Evolutionary conservation across 768 basidiomycete genomes (phyloP).

Genomic region (Nevesoporus exiguus): DNA sequence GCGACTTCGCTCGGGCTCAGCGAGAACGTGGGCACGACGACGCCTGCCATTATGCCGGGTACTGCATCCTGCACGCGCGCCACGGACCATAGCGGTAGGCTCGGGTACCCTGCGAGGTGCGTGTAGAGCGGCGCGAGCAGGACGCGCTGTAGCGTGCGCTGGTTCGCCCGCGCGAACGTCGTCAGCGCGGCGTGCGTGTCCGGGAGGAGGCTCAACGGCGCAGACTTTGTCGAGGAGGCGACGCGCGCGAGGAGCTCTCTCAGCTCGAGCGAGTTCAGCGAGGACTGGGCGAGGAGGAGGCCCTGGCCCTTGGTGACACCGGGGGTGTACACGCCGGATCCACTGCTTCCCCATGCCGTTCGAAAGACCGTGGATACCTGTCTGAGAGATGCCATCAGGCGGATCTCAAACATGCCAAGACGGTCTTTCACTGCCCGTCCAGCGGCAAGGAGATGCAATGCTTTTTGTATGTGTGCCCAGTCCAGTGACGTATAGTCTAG

Average conservation of each 20-base stretch:
- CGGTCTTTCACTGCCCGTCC: constrained; percentile 71
- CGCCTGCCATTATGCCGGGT: constrained; percentile 37
- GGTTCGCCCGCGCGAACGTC: constrained; percentile 67
- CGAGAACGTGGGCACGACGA: constrained; percentile 84
- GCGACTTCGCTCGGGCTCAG: constrained; percentile 87
- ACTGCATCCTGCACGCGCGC: constrained; percentile 27
- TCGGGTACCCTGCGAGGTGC: constrained; percentile 69
- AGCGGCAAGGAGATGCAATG: constrained; percentile 79
- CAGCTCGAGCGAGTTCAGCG: constrained; percentile 79
- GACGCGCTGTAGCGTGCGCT: constrained; percentile 73
- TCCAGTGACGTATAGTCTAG: constrained; percentile 87
- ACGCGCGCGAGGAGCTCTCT: constrained; percentile 32
- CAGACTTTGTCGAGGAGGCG: constrained; percentile 19
- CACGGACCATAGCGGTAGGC: constrained; percentile 63
- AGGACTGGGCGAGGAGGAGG: constrained; percentile 76
- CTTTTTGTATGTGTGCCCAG: constrained; percentile 82
- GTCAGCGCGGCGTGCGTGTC: constrained; percentile 54
- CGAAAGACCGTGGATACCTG: constrained; percentile 61
- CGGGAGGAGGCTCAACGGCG: constrained; percentile 41
- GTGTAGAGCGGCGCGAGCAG: constrained; percentile 80
- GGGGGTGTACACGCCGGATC: constrained; percentile 51
- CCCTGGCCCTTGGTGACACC: constrained; percentile 64
- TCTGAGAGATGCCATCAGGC: constrained; percentile 54
- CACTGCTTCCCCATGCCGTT: constrained; percentile 47
- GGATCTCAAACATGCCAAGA: constrained; percentile 63